These are phyloP conservation scores for Apophysomyces elegans DNA, from an alignment of 371 early-diverging fungal genomes.

Conservation along the genomic window DNA sequence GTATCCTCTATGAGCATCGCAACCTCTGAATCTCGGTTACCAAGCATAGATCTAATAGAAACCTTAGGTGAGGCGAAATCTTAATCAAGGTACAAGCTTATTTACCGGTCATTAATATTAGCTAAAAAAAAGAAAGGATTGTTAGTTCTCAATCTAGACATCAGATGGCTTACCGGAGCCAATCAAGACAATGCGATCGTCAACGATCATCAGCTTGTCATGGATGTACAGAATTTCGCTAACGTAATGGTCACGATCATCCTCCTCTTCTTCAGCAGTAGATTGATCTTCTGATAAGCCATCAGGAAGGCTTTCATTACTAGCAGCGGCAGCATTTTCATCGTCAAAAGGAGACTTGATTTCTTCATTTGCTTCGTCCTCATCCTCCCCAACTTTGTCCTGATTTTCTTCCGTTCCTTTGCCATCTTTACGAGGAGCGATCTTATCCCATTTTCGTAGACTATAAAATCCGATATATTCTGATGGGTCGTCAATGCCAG, in stretches of 20 bases:
- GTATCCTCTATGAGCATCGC: constrained; percentile 86
- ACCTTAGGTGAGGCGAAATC: neutral
- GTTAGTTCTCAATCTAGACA: neutral
- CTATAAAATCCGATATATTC: constrained; percentile 82
- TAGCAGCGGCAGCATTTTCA: constrained; percentile 2
- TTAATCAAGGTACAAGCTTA: neutral
- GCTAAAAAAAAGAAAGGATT: constrained; percentile 22
- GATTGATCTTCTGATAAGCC: neutral
- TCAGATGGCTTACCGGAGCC: constrained; percentile 66
- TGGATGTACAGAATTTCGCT: constrained; percentile 92
- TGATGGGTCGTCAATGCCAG: constrained; percentile 68
- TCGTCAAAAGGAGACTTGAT: constrained; percentile 16
- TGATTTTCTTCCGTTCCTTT: constrained; percentile 13
- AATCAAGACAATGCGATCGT: constrained; percentile 81
- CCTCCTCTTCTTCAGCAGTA: constrained; percentile 18
- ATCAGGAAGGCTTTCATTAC: neutral
- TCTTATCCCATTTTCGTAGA: constrained; percentile 74
- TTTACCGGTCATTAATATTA: constrained; percentile 49
- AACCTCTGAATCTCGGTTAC: constrained; percentile 91
- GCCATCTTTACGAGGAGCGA: constrained; percentile 23
- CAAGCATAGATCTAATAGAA: constrained; percentile 69
- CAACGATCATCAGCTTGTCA: constrained; percentile 91
- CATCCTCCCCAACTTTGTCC: neutral
- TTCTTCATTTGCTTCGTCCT: neutral
- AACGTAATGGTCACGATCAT: constrained; percentile 58